Percentiles rank a stretch among this genome's conserved stretches.
phyloP scores from a whole-genome alignment of 2,329 filamentous ascomycete genomes.

The Claviceps cyperi region DNA sequence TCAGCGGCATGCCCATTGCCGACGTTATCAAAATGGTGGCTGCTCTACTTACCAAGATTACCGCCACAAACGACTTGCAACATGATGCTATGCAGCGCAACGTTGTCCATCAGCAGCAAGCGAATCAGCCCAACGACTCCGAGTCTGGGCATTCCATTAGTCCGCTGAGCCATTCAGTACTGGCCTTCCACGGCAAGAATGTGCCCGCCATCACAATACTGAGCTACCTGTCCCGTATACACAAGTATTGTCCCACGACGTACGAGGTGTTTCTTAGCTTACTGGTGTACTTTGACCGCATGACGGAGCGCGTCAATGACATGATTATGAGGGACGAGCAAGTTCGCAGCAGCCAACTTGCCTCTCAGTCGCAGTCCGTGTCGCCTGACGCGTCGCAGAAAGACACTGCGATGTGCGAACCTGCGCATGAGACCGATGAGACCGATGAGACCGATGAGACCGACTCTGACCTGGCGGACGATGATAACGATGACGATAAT shows the following conservation, averaged over 20 bases:
- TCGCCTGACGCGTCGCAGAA: slow-evolving; percentile 8
- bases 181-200: slow-evolving; percentile 97
- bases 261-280: slow-evolving; percentile 96
- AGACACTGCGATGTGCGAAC: slow-evolving; percentile 18
- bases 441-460: slow-evolving; percentile 31
- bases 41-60: slow-evolving; percentile 90
- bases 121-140: slow-evolving; percentile 29
- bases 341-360: slow-evolving; percentile 22
- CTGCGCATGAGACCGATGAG: slow-evolving; percentile 23
- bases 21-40: slow-evolving; percentile 99
- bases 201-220: slow-evolving; percentile 93
- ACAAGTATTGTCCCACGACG: slow-evolving; percentile 97
- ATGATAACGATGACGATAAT: slow-evolving; percentile 21
- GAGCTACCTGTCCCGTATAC: slow-evolving; percentile 88
- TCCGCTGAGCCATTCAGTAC: slow-evolving; percentile 49
- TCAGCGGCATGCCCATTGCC: slow-evolving; percentile 91
- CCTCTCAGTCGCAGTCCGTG: slow-evolving; percentile 5
- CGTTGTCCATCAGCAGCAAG: slow-evolving; percentile 42
- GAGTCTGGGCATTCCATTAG: slow-evolving; percentile 42
- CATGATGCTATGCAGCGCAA: slow-evolving; percentile 79
- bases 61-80: slow-evolving; percentile 86
- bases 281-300: slow-evolving; percentile 94
- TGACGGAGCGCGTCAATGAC: slow-evolving; percentile 91
- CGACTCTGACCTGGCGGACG: slow-evolving; percentile 37
- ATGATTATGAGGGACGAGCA: slow-evolving; percentile 56